A percentile compares a stretch with the other conserved stretches of the same genome.
phyloP scores from a whole-genome alignment of 2,329 filamentous ascomycete species.

The Didymella keratinophila region DNA sequence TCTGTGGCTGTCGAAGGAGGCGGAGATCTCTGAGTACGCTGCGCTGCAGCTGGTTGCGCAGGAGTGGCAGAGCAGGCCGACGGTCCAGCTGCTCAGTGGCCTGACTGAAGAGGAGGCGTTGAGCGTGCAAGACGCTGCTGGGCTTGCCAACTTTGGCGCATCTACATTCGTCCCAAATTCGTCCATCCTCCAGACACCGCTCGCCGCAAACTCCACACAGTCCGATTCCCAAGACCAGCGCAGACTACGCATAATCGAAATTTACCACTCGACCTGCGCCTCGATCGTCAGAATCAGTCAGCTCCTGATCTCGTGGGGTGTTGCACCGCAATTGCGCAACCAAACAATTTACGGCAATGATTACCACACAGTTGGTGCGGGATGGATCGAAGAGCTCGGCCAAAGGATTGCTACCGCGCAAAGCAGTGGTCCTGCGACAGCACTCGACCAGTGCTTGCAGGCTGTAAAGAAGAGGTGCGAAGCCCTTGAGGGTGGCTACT shows the following conservation, averaged over 20 bases:
- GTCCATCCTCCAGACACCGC: constrained; percentile 51
- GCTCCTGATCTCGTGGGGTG: constrained; percentile 46
- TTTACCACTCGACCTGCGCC: constrained; percentile 75
- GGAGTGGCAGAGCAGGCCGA: constrained; percentile 83
- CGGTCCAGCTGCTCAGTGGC: constrained; percentile 72
- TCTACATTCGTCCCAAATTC: constrained; percentile 56
- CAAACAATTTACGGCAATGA: constrained; percentile 38
- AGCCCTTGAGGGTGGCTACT: constrained; percentile 52
- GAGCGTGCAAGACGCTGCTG: constrained; percentile 77
- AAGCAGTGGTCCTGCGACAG: constrained; percentile 51
- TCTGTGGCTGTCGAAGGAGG: constrained; percentile 82
- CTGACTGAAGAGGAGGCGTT: constrained; percentile 80
- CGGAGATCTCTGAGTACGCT: constrained; percentile 79
- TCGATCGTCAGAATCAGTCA: constrained; percentile 55
- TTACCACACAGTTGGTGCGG: constrained; percentile 41
- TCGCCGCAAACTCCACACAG: constrained; percentile 28
- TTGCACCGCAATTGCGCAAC: constrained; percentile 38
- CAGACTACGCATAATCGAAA: constrained; percentile 71
- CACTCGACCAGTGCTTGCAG: constrained; percentile 54
- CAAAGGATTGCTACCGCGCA: constrained; percentile 40
- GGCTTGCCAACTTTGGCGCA: constrained; percentile 67
- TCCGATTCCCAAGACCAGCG: constrained; percentile 71
- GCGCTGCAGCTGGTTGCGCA: constrained; percentile 81
- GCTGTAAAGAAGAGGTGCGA: constrained; percentile 59
- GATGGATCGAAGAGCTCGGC: constrained; percentile 46